These are phyloP conservation scores for Auriscalpium orientale DNA, from an alignment of 768 basidiomycete genomes.

Conservation along the genomic window DNA sequence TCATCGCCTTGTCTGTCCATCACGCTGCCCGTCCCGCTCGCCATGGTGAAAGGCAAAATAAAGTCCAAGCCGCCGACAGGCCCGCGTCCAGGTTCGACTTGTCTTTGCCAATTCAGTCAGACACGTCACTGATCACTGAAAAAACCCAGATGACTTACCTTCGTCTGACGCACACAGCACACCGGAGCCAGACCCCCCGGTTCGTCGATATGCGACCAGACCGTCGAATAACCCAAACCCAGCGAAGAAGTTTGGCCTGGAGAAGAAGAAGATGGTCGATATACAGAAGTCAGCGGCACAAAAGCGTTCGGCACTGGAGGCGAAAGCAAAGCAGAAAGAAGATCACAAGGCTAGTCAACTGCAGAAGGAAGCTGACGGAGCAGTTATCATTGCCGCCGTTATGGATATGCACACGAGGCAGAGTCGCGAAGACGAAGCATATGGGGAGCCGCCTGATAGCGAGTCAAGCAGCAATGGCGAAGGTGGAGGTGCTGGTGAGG, in stretches of 20 bases:
- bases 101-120: no score
- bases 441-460: background rate
- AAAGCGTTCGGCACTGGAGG: background rate
- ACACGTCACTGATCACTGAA: no score
- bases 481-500: background rate
- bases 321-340: background rate
- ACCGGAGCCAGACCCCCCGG: no score
- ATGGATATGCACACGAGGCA: background rate
- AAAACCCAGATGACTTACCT: no score
- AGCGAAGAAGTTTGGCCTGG: background rate
- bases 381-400: background rate
- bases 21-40: no score
- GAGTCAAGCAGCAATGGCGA: background rate
- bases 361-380: background rate
- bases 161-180: no score
- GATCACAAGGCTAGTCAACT: background rate
- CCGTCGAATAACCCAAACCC: background rate
- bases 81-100: no score
- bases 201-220: background rate
- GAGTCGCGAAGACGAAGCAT: background rate
- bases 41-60: no score
- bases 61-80: no score
- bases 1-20: no score
- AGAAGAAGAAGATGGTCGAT: background rate
- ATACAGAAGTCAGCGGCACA: background rate